Evolutionary conservation across 768 basidiomycete species (phyloP).

Genomic region (Scleroderma citrinum): DNA sequence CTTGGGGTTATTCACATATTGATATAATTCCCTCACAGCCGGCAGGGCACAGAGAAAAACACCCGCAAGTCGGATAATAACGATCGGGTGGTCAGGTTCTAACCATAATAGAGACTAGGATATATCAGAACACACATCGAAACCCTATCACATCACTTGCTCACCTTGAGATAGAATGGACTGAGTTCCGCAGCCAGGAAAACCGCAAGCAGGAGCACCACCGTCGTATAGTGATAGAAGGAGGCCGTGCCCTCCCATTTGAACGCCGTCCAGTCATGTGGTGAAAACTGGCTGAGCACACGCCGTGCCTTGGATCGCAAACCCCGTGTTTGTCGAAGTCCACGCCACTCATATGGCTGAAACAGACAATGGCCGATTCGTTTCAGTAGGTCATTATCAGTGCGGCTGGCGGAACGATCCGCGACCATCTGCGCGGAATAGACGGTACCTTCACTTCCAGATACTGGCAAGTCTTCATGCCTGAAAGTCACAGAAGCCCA

Average conservation of each 20-base stretch:
- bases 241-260: constrained; percentile 80
- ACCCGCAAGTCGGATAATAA: constrained; percentile 63
- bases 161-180: constrained; percentile 83
- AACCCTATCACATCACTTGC: constrained; percentile 10
- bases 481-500: constrained; percentile 29
- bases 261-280: constrained; percentile 84
- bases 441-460: constrained; percentile 74
- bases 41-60: constrained; percentile 86
- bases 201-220: constrained; percentile 68
- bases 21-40: constrained; percentile 77
- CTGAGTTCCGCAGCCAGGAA: constrained; percentile 84
- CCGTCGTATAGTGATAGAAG: constrained; percentile 68
- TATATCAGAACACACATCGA: constrained; percentile 33
- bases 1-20: constrained; percentile 80
- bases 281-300: constrained; percentile 78
- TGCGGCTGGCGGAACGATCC: not conserved
- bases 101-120: constrained; percentile 60
- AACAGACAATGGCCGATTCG: constrained; percentile 4
- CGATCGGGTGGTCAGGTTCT: constrained; percentile 85
- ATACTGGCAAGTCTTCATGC: constrained; percentile 84
- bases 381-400: not conserved
- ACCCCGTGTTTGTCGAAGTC: constrained; percentile 71
- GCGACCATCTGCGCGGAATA: not conserved
- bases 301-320: constrained; percentile 74
- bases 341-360: constrained; percentile 83